phyloP scores from a whole-genome alignment of 768 basidiomycete species.

The Coprinellus micaceus region DNA sequence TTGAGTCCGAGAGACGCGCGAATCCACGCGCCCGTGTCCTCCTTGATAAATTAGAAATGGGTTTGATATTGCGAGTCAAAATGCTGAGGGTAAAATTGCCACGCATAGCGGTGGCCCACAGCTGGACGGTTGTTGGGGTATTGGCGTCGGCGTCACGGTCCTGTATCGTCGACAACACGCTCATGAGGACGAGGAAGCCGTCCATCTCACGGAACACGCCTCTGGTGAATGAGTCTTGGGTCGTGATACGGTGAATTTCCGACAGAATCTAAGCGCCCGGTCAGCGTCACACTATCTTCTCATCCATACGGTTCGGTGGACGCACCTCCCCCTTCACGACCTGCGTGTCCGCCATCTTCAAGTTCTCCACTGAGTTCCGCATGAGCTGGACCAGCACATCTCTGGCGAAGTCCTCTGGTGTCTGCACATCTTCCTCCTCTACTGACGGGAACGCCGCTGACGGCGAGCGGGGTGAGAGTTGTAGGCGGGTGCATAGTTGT shows the following conservation, averaged over 20 bases:
- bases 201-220: constrained; percentile 80
- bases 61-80: no score
- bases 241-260: constrained; percentile 67
- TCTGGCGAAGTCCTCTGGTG: constrained; percentile 69
- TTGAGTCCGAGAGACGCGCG: no score
- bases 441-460: constrained; percentile 13
- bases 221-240: constrained; percentile 61
- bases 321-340: constrained; percentile 48
- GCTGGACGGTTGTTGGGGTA: constrained; percentile 30
- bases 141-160: constrained; percentile 16
- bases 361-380: constrained; percentile 62
- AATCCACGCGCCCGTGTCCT: no score
- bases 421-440: constrained; percentile 35
- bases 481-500: constrained; percentile 2
- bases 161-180: constrained; percentile 59
- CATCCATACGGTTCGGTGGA: constrained; percentile 3
- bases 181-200: constrained; percentile 74
- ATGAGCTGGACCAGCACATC: constrained; percentile 72
- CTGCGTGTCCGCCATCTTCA: constrained; percentile 52
- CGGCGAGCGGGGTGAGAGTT: constrained; percentile 19
- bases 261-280: constrained; percentile 44
- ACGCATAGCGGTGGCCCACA: no score
- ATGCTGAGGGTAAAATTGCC: no score
- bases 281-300: background rate
- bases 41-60: no score